Evolutionary conservation across 768 basidiomycete genomes (phyloP).

Genomic region (Russula dissimulans): DNA sequence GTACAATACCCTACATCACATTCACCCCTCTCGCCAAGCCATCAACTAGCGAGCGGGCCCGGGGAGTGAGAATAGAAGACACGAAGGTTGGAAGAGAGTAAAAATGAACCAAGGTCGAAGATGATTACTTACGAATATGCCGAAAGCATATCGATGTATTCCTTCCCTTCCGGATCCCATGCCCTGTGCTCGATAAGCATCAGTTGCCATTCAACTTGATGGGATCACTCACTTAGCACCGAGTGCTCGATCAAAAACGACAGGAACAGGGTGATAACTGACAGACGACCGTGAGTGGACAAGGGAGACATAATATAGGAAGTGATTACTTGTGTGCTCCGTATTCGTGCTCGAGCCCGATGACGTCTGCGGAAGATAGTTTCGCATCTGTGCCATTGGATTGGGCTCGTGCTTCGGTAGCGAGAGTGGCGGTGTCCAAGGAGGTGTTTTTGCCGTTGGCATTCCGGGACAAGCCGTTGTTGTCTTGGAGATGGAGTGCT

Average conservation of each 20-base stretch:
- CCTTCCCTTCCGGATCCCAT: conserved; percentile 91
- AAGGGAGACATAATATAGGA: not conserved
- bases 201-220: conserved; percentile 28
- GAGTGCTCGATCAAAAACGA: conserved; percentile 84
- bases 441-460: conserved; percentile 18
- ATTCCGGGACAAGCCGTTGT: not conserved
- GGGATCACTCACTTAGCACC: conserved; percentile 73
- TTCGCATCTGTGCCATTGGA: conserved; percentile 13
- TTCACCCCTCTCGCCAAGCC: not conserved
- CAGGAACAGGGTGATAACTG: conserved; percentile 93
- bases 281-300: not conserved
- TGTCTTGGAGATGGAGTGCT: conserved; percentile 8
- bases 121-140: conserved; percentile 77
- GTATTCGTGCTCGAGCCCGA: conserved; percentile 71
- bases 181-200: conserved; percentile 37
- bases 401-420: conserved; percentile 3
- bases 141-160: conserved; percentile 97
- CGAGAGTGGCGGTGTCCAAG: not conserved
- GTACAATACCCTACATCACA: not conserved
- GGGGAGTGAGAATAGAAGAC: not conserved
- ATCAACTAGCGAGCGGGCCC: not conserved
- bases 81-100: not conserved
- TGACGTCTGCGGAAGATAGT: conserved; percentile 58
- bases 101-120: not conserved
- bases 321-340: conserved; percentile 84